Conservation (phyloP, 2,329 filamentous ascomycete genomes). For the Ceratocystis lukuohia region DNA sequence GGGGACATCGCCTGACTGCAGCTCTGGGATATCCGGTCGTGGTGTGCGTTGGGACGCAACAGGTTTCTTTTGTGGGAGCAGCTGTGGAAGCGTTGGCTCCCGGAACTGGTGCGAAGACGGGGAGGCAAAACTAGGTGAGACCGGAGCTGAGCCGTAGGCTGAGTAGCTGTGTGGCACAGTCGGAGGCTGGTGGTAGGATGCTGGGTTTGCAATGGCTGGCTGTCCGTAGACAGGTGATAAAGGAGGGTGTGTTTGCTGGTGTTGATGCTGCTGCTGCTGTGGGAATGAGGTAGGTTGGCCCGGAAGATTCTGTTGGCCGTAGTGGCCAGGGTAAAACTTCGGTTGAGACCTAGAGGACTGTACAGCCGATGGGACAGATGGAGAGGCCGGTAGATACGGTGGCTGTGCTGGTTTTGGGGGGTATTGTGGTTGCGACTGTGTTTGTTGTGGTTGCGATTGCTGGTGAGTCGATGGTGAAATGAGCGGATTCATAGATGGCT, state of each 20-base stretch:
- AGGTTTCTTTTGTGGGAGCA: not conserved
- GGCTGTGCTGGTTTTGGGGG: not conserved
- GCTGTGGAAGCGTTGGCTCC: constrained; percentile 6
- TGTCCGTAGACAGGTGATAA: constrained; percentile 1
- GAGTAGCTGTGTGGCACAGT: not conserved
- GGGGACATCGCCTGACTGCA: not conserved
- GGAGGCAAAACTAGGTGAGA: not conserved
- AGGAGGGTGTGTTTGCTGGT: not conserved
- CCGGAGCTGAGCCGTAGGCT: not conserved
- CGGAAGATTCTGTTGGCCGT: constrained; percentile 7
- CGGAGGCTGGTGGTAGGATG: not conserved
- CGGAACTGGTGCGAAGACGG: not conserved
- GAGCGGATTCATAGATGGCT: constrained; percentile 7
- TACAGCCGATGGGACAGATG: not conserved
- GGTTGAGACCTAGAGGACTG: not conserved
- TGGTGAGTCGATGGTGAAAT: constrained; percentile 5
- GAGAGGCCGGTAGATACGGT: not conserved
- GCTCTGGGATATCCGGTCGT: constrained; percentile 1
- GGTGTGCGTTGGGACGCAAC: not conserved
- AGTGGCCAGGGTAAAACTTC: constrained; percentile 10
- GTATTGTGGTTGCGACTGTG: constrained; percentile 11
- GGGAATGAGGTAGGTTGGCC: constrained; percentile 2
- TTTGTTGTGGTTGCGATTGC: constrained; percentile 10
- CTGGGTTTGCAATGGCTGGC: not conserved
- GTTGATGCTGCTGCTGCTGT: not conserved